Base-by-base conservation (phyloP, 2,329 filamentous ascomycete species). In the Atkinsonella texensis region DNA sequence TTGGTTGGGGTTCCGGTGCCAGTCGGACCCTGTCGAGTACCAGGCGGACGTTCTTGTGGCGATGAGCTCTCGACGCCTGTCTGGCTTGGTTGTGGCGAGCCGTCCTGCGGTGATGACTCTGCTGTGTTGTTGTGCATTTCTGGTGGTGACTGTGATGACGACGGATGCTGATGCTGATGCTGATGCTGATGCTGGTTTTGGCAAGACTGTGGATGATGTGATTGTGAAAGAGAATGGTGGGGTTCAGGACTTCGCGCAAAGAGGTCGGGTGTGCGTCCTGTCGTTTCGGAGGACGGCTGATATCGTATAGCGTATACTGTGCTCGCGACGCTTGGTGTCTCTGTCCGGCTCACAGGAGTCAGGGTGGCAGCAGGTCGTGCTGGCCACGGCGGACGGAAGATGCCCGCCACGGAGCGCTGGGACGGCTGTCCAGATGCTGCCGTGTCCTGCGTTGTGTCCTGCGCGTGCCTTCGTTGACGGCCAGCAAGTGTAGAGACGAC, bases 281-380 rank as follows among this genome's bases (percentile, higher is more conserved):
- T 70, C 15, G 71, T 70, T 52, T 80, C 80, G 2, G 77, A 76
- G 7, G 76, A 69, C 11, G 77, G 71, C 51, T 81, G 79, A 56
- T 83, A 83, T 49, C 79, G 72, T 38, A 84, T 72, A 7, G 79
- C 77, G 55, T 84, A 84, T 3, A 80, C 75, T 1, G 80, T 84
- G 62, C 80, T 83, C 44, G 79, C 79, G 1, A 78, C 80, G 58
- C 80, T 83, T 17, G 77, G 74, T 1, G 80, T 83, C 54, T 84
- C 80, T 17, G 79, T 79, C 55, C 80, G 71, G 59, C 79, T 83
- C 43, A 81, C 63, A 0, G 80, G 79, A 0, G 79, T 82, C 2
- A 72, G 71, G 33, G 74, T 73, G 38, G 76, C 72, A 6, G 73
- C 66, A 41, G 79, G 79, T n/a, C 79, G 67, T 55, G 76, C 63